Conservation (phyloP, 345 rosid species). For the Gynandropsis gynandra region DNA sequence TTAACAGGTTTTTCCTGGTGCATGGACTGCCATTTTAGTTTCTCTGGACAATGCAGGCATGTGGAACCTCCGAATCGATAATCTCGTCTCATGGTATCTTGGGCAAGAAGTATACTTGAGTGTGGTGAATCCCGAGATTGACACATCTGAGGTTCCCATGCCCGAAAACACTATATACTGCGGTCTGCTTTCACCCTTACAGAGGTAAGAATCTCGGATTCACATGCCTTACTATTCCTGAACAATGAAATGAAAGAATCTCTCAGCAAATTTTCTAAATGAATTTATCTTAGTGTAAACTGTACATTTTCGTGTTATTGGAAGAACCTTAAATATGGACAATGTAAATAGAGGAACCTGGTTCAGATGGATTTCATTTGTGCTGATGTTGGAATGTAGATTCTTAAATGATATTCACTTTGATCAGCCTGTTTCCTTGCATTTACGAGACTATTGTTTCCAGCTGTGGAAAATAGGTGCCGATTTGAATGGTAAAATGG, state of each 20-base stretch:
- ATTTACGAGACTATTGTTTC: no score
- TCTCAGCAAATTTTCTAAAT: not conserved
- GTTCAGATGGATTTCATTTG: not conserved
- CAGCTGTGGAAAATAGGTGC: no score
- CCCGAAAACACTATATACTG: conserved; percentile 77
- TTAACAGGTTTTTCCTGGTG: conserved; percentile 82
- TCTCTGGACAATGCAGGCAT: conserved; percentile 85
- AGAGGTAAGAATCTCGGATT: conserved; percentile 47
- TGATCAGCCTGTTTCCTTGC: no score
- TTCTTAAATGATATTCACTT: no score
- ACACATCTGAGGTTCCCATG: conserved; percentile 41
- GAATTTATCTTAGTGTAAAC: not conserved
- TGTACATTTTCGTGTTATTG: not conserved
- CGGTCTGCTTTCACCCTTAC: conserved; percentile 69
- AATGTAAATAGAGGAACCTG: no score
- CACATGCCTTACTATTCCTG: not conserved
- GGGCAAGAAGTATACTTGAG: conserved; percentile 79
- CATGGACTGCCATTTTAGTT: conserved; percentile 89
- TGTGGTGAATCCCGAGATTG: conserved; percentile 63
- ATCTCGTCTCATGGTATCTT: conserved; percentile 78
- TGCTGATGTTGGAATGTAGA: no score
- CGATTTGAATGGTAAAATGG: no score
- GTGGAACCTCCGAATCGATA: conserved; percentile 83
- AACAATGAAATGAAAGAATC: not conserved
- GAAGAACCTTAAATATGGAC: not conserved